Evolutionary conservation across 129 eudicot species (phyloP).

Genomic region (Flaveria linearis): DNA sequence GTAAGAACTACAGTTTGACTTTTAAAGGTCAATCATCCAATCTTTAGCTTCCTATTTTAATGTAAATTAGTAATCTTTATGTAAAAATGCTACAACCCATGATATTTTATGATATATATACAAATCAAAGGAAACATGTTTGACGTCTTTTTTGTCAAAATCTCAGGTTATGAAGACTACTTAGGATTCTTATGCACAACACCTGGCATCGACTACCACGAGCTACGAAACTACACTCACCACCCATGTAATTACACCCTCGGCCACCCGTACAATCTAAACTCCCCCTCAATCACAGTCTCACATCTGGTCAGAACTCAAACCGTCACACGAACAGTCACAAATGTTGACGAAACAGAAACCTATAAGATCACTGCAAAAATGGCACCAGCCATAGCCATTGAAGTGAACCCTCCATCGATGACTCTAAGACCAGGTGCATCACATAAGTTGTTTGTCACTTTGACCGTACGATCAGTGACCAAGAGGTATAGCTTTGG

Average conservation of each 20-base stretch:
- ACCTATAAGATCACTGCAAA: constrained; percentile 68
- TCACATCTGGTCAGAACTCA: constrained; percentile 81
- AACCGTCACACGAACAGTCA: constrained; percentile 72
- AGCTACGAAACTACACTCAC: constrained; percentile 70
- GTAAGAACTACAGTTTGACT: background rate
- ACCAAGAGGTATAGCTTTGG: constrained; percentile 77
- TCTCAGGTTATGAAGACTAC: constrained; percentile 81
- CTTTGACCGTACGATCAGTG: constrained; percentile 67
- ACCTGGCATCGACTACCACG: constrained; percentile 78
- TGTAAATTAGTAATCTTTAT: background rate
- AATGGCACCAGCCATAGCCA: constrained; percentile 84
- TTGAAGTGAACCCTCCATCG: constrained; percentile 69
- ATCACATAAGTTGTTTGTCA: constrained; percentile 60
- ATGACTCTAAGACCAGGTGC: constrained; percentile 76
- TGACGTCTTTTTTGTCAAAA: constrained; percentile 4
- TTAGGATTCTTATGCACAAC: constrained; percentile 85
- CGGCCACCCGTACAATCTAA: constrained; percentile 82
- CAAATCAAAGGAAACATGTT: background rate
- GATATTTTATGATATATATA: background rate
- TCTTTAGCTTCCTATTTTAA: constrained; percentile 1
- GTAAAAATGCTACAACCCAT: background rate
- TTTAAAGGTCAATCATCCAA: background rate
- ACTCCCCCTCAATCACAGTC: constrained; percentile 77
- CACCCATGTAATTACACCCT: constrained; percentile 82
- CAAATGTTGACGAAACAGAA: constrained; percentile 81